Evolutionary conservation across 129 eudicot species (phyloP), one percentile per base, ranked within the genome.

Genomic region (Tagetes patula): DNA sequence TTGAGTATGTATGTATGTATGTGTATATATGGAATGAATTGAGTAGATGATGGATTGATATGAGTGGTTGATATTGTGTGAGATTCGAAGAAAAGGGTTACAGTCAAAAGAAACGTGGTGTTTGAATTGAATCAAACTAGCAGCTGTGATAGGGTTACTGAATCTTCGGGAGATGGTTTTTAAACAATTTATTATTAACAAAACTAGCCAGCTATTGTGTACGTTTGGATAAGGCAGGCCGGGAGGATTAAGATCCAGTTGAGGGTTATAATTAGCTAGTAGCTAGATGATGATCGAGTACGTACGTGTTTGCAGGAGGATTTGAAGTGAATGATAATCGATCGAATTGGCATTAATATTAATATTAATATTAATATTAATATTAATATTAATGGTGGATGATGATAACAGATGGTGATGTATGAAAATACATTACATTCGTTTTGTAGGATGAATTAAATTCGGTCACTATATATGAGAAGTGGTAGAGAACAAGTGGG

Each of bases 91-190:
- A 34, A 61, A 37, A 61, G 67, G 67, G 8, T 43, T 61, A 34
- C 30, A 61, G 67, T 61, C 67, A 61, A 61, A 61, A 61, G 67
- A 6, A 61, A 61, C 67, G 67, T 61, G 67, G 3, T 36, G 65
- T 59, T 59, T 59, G 65, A 59, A 59, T 59, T 11, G 65, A 59
- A 59, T 20, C 27, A 20, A 20, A 20, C 27, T 20, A 20, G 27
- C 27, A 20, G 27, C 27, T 20, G 65, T 61, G 30, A 36, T 34
- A 37, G 67, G 67, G 67, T 12, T 61, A 30, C 67, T 61, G 67
- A 61, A 61, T 61, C 67, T 61, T 61, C 45, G 67, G 67, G 45
- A 61, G 67, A 61, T 61, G 67, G 67, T 61, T 61, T 61, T 60
- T 54, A 20, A 20, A 20, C 27, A 20, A 20, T 20, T 20, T 20